Conservation (phyloP, 116 monocot species). For the Papilionanthe hybrid region DNA sequence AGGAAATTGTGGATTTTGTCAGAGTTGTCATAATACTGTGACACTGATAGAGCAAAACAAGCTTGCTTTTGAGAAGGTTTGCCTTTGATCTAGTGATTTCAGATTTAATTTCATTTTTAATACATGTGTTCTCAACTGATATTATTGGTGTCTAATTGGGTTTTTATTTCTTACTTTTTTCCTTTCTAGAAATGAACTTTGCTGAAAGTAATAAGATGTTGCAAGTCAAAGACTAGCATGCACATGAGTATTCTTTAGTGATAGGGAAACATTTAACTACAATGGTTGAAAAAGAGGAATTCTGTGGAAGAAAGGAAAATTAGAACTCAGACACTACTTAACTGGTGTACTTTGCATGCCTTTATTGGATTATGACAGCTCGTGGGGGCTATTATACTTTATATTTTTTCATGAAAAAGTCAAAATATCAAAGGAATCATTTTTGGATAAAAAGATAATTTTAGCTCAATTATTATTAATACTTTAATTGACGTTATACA, state of each 20-base stretch:
- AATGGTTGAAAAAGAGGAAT: no score
- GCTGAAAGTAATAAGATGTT: background rate
- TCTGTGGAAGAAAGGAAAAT: no score
- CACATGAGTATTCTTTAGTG: background rate
- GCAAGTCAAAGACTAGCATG: background rate
- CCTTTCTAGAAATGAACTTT: background rate
- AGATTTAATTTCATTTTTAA: background rate
- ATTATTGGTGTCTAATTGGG: background rate
- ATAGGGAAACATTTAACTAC: background rate
- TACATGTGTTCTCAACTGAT: background rate
- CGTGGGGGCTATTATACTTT: no score
- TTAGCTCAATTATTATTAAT: no score
- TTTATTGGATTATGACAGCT: no score
- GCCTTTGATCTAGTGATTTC: background rate
- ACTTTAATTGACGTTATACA: no score
- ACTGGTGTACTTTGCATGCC: no score
- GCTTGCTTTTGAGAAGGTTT: constrained; percentile 10
- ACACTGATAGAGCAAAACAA: constrained; percentile 11
- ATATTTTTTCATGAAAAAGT: no score
- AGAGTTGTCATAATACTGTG: constrained; percentile 14
- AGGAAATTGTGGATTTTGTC: constrained; percentile 12
- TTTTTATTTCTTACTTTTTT: background rate
- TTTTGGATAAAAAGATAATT: no score
- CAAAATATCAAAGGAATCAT: no score
- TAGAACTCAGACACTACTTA: no score